These are phyloP conservation scores for Stenocarpella maydis DNA, from an alignment of 2,329 filamentous ascomycete genomes.

Conservation along the genomic window DNA sequence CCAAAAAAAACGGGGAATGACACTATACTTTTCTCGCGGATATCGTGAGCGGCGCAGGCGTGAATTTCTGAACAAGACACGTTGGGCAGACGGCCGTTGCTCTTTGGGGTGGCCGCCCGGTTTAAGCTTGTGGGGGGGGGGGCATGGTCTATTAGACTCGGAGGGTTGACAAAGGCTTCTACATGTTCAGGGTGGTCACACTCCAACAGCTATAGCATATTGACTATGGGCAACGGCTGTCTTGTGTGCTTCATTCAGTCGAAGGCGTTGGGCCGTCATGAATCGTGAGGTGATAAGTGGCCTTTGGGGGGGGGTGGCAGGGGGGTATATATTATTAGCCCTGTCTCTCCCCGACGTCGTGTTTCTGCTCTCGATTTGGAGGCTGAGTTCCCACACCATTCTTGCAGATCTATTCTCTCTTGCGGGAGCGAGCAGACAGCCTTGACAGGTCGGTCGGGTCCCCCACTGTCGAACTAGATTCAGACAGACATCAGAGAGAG, in stretches of 20 bases:
- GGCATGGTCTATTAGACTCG: too few species aligned
- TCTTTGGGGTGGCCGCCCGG: too few species aligned
- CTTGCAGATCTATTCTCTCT: slow-evolving; percentile 3
- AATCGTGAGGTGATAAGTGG: not conserved
- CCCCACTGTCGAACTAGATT: not conserved
- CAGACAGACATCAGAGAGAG: not conserved
- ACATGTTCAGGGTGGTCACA: not conserved
- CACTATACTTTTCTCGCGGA: too few species aligned
- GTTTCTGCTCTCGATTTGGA: slow-evolving; percentile 3
- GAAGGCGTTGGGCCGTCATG: not conserved
- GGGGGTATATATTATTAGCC: not conserved
- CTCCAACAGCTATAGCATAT: too few species aligned
- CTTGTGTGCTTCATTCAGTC: not conserved
- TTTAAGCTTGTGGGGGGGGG: too few species aligned
- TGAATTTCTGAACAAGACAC: not conserved
- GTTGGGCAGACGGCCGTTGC: too few species aligned
- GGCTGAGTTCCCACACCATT: slow-evolving; percentile 18
- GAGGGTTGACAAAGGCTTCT: not conserved
- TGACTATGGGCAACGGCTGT: not conserved
- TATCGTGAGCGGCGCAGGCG: not conserved
- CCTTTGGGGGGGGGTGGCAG: not conserved
- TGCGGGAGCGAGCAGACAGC: too few species aligned
- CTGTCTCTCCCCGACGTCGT: not conserved
- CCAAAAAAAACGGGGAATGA: too few species aligned
- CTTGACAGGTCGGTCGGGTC: not conserved